A percentile compares a stretch with the other conserved stretches of the same genome.
Conservation (phyloP, 2,329 filamentous ascomycete species). For the Pseudocercospora musae region DNA sequence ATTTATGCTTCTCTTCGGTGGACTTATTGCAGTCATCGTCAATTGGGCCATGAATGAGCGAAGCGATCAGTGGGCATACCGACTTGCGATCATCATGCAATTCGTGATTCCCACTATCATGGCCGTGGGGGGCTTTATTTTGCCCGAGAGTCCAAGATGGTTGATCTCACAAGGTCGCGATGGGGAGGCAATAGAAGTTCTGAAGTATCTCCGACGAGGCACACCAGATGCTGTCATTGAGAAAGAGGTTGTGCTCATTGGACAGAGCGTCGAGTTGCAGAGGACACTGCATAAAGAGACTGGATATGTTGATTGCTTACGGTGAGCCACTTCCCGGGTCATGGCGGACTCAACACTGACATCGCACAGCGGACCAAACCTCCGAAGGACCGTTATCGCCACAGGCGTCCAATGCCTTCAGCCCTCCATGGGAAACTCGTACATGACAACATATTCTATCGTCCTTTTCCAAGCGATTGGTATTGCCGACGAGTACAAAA, state of each 20-base stretch:
- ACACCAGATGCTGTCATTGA: conserved; percentile 9
- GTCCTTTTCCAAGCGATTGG: conserved; percentile 15
- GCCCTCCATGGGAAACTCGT: conserved; percentile 10
- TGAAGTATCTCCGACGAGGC: conserved; percentile 7
- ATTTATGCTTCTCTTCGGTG: conserved; percentile 16
- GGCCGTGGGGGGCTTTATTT: conserved; percentile 9
- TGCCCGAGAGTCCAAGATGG: conserved; percentile 11
- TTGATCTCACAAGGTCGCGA: conserved; percentile 10
- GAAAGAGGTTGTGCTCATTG: conserved; percentile 8
- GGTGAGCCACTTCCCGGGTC: neutral
- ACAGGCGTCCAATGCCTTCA: conserved; percentile 11
- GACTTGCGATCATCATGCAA: conserved; percentile 9
- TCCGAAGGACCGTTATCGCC: conserved; percentile 10
- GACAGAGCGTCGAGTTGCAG: conserved; percentile 3
- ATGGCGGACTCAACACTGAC: neutral
- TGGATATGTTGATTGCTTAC: conserved; percentile 7
- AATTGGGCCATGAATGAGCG: conserved; percentile 14
- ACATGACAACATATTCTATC: conserved; percentile 16
- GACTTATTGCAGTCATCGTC: conserved; percentile 9
- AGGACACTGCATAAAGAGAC: neutral
- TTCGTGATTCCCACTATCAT: conserved; percentile 11
- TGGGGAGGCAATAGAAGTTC: conserved; percentile 1
- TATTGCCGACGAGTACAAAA: conserved; percentile 13
- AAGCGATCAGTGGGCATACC: conserved; percentile 14
- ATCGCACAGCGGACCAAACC: conserved; percentile 4